These are phyloP conservation scores for Chlorophyllum brunneum DNA, from an alignment of 768 basidiomycete genomes.

Conservation along the genomic window DNA sequence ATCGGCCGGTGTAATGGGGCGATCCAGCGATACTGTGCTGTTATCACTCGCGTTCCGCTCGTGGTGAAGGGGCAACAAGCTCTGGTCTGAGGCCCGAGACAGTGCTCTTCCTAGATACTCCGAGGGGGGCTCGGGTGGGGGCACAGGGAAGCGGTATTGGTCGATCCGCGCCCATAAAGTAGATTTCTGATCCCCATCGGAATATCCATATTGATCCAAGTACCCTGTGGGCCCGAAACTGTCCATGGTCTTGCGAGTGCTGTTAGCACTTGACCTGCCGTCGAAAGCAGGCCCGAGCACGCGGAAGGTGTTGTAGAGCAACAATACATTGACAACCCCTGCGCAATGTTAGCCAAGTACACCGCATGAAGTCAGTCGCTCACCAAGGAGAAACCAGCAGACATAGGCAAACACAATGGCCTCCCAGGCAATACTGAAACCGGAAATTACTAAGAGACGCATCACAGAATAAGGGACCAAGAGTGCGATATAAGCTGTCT, in stretches of 20 bases:
- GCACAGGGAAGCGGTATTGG: constrained; percentile 4
- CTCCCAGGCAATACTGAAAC: constrained; percentile 41
- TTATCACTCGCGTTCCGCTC: not conserved
- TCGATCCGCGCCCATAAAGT: not conserved
- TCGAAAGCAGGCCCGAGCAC: constrained; percentile 53
- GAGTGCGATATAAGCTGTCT: constrained; percentile 53
- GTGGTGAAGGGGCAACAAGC: not conserved
- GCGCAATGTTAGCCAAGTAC: not conserved
- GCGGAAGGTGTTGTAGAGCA: constrained; percentile 69
- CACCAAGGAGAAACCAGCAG: constrained; percentile 54
- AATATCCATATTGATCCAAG: constrained; percentile 18
- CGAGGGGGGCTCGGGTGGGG: not conserved
- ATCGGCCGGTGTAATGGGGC: constrained; percentile 6
- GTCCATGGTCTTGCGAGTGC: constrained; percentile 25
- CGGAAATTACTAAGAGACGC: constrained; percentile 44
- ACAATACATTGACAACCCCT: constrained; percentile 63
- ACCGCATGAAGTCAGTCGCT: constrained; percentile 17
- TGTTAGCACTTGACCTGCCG: constrained; percentile 21
- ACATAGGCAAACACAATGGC: constrained; percentile 46
- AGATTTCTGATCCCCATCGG: not conserved
- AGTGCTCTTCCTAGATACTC: not conserved
- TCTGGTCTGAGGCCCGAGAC: constrained; percentile 1
- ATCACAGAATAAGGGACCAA: constrained; percentile 57
- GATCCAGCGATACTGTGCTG: constrained; percentile 4
- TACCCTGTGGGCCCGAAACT: constrained; percentile 25